These are phyloP conservation scores for Salix brachista DNA, from an alignment of 345 rosid genomes.

Conservation along the genomic window DNA sequence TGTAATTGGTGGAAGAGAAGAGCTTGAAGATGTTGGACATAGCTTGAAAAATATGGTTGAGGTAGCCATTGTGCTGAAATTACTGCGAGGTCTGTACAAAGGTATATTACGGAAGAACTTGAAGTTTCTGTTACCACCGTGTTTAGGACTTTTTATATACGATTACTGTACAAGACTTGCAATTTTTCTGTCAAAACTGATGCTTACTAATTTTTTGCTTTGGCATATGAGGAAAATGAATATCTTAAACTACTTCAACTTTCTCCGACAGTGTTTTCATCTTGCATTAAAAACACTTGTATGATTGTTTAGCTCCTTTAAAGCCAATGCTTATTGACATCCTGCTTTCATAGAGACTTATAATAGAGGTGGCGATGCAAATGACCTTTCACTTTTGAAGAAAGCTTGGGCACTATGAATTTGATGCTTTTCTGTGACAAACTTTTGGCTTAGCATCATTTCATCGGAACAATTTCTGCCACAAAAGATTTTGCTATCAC, in stretches of 20 bases:
- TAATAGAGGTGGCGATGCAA: neutral
- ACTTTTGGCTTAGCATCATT: neutral
- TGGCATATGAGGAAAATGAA: neutral
- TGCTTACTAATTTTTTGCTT: neutral
- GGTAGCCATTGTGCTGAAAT: constrained; percentile 35
- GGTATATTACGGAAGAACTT: constrained; percentile 27
- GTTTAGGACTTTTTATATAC: neutral
- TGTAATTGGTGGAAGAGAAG: constrained; percentile 38
- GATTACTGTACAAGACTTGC: neutral
- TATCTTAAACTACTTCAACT: neutral
- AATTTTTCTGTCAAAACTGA: neutral
- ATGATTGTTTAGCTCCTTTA: neutral
- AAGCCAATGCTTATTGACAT: neutral
- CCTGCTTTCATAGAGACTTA: neutral
- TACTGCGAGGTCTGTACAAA: constrained; percentile 31
- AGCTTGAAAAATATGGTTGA: constrained; percentile 44
- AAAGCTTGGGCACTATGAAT: neutral
- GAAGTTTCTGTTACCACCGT: neutral
- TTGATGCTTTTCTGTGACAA: neutral
- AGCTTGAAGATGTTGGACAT: constrained; percentile 14
- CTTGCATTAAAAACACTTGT: neutral
- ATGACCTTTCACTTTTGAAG: neutral
- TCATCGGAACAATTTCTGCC: neutral
- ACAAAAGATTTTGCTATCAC: too few relatives aligned
- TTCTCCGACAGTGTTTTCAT: neutral